Conservation (phyloP, 306 rosid genomes). For the Elaeagnus macrophylla region DNA sequence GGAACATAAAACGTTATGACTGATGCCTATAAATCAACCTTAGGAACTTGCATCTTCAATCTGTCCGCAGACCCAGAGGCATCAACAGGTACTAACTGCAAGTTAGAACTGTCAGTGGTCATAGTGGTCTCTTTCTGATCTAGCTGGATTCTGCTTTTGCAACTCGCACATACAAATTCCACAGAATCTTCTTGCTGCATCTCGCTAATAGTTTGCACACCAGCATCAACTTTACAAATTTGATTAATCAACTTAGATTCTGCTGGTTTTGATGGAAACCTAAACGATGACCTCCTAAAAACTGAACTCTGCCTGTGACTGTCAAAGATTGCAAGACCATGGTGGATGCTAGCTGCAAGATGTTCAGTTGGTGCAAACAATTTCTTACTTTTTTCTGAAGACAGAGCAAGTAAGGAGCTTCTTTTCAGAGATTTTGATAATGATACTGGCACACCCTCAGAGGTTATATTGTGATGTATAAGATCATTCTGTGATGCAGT, state of each 20-base stretch:
- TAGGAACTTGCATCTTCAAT: slow-evolving; percentile 65
- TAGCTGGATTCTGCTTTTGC: slow-evolving; percentile 53
- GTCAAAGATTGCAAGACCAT: slow-evolving; percentile 80
- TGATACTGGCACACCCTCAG: slow-evolving; percentile 25
- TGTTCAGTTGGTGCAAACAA: slow-evolving; percentile 48
- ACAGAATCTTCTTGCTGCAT: slow-evolving; percentile 33
- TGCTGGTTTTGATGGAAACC: slow-evolving; percentile 61
- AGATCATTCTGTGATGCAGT: slow-evolving; percentile 68
- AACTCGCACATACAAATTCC: slow-evolving; percentile 47
- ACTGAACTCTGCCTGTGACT: slow-evolving; percentile 57
- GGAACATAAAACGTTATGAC: too few relatives aligned
- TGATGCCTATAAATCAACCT: slow-evolving; percentile 38
- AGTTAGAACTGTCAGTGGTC: slow-evolving; percentile 38
- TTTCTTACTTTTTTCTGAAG: slow-evolving; percentile 40
- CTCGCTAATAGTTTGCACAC: slow-evolving; percentile 61
- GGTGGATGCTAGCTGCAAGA: slow-evolving; percentile 87
- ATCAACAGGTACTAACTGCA: slow-evolving; percentile 69
- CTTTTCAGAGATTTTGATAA: slow-evolving; percentile 25
- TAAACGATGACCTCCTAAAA: slow-evolving; percentile 57
- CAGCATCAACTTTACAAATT: slow-evolving; percentile 56
- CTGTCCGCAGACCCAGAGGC: slow-evolving; percentile 54
- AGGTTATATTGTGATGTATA: slow-evolving; percentile 24
- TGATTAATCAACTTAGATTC: slow-evolving; percentile 46
- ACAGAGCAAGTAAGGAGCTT: slow-evolving; percentile 30
- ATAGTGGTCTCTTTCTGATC: slow-evolving; percentile 44